Percentiles rank a stretch among this genome's conserved stretches.
phyloP scores from a whole-genome alignment of 352 stramenopile genomes.

The Phytophthora rubi region DNA sequence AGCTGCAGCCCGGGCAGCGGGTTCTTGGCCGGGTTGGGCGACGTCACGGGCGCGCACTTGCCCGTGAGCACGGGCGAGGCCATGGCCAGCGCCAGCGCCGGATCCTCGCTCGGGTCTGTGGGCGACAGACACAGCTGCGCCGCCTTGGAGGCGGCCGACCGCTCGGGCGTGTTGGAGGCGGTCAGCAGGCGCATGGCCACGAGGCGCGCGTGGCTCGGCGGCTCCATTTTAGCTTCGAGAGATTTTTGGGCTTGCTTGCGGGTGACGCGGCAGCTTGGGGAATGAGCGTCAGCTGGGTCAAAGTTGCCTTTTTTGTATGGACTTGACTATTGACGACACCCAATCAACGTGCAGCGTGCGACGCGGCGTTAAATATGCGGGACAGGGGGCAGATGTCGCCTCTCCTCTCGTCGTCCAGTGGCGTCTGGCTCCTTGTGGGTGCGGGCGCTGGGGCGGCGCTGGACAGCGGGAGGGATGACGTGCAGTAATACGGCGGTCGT shows the following conservation, averaged over 20 bases:
- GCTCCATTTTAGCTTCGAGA: constrained; percentile 19
- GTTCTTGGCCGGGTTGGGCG: constrained; percentile 55
- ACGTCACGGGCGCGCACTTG: constrained; percentile 41
- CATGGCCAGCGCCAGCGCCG: constrained; percentile 24
- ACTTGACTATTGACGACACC: constrained; percentile 38
- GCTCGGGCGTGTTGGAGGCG: constrained; percentile 27
- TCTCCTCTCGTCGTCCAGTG: constrained; percentile 26
- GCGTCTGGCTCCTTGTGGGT: constrained; percentile 10
- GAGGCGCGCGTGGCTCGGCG: constrained; percentile 30
- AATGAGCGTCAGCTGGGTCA: constrained; percentile 18
- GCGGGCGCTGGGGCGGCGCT: background rate
- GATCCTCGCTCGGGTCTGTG: constrained; percentile 38
- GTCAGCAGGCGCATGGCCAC: constrained; percentile 39
- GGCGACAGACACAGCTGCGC: constrained; percentile 36
- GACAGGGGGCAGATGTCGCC: constrained; percentile 35
- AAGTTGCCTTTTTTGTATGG: constrained; percentile 32
- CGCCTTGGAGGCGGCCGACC: constrained; percentile 14
- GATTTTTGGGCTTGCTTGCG: constrained; percentile 11
- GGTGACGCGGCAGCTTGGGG: constrained; percentile 28
- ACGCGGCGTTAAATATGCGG: constrained; percentile 41
- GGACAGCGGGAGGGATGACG: constrained; percentile 31
- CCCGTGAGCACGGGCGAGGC: constrained; percentile 50
- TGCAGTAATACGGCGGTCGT: constrained; percentile 22
- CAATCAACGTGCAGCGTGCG: constrained; percentile 37
- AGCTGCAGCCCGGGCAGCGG: constrained; percentile 69